Evolutionary conservation across 1,284 basidiomycete genomes (phyloP), one percentile per base, ranked within the genome.

Genomic region (Heterobasidion annosum): DNA sequence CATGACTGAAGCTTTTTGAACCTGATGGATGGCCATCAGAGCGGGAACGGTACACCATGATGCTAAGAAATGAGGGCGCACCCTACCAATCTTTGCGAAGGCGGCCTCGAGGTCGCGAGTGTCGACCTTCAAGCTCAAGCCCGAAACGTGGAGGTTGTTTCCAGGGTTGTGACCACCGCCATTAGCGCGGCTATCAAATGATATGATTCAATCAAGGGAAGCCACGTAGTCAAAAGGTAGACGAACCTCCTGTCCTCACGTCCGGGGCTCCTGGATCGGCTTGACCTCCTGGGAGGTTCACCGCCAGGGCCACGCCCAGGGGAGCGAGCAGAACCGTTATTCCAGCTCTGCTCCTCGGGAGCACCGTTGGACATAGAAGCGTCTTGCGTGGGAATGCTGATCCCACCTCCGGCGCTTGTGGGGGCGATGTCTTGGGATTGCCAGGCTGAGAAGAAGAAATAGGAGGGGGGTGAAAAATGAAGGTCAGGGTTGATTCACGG

Each of bases 91-190:
- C 72, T 94, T 95, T 62, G 81, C 77, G 65, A 99, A 98, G 13
- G 85, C 80, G 32, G 86, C 82, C 68, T 98, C 93, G 50, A 99
- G 86, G 63, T 91, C 87, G 53, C 86, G 83, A 51, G 89, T 90
- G 64, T 92, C 91, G 57, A 96, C 84, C 58, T 76, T 77, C 66
- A 84, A 78, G 61, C 85, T 85, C 53, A 99, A 77, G 44, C 92
- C 85, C 45, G 93, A 96, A 58, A 98, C 91, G 68, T 99, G 96
- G 43, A 99, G 78, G 73, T 98, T 98, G 76, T 97, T 98, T 52
- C 96, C 95, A 1, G 91, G 92, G 73, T 98, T 98, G 56, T 72
- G 70, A 44, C 72, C 73, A 16, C 68, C 61, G 8, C 54, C 73
- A 25, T 69, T 72, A 32, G 63, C 65, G 51, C 63, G 61, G 51